Percentiles rank a stretch among this genome's conserved stretches.
These are phyloP conservation scores for Trichothecium roseum DNA, from an alignment of 2,329 filamentous ascomycete species.

Conservation along the genomic window DNA sequence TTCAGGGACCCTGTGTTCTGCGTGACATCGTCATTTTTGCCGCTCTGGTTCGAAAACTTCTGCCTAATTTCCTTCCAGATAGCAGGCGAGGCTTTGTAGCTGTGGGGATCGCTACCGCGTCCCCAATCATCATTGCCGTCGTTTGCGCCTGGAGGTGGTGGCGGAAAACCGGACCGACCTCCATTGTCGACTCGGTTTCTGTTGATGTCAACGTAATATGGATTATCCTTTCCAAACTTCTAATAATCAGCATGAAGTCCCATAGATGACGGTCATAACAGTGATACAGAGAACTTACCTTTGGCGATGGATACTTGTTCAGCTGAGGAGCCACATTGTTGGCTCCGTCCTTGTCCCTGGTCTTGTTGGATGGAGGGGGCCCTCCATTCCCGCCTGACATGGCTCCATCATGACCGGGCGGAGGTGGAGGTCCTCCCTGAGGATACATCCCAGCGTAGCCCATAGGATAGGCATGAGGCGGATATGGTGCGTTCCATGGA, in stretches of 20 bases:
- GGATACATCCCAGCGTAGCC: constrained; percentile 5
- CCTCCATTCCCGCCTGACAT: constrained; percentile 5
- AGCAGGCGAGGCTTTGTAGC: not conserved
- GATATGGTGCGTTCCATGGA: constrained; percentile 11
- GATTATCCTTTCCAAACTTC: constrained; percentile 1
- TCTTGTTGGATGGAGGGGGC: constrained; percentile 8
- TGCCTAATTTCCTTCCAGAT: too few species aligned
- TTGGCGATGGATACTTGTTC: not conserved
- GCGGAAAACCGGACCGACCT: too few species aligned
- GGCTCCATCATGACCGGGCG: not conserved
- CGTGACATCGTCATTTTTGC: too few species aligned
- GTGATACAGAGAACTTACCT: constrained; percentile 7
- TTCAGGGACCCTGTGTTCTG: too few species aligned
- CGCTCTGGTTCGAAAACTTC: too few species aligned
- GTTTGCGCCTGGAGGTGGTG: too few species aligned
- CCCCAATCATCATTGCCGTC: too few species aligned
- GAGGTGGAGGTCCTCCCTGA: constrained; percentile 2
- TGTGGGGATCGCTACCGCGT: not conserved
- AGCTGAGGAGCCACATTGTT: constrained; percentile 19
- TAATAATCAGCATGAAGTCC: not conserved
- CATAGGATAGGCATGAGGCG: constrained; percentile 10
- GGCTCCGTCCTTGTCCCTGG: constrained; percentile 11
- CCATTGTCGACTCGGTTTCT: not conserved
- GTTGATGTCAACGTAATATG: not conserved
- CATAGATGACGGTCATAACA: not conserved